Base-by-base conservation (phyloP, 2,329 filamentous ascomycete genomes). In the Ilyonectria robusta region DNA sequence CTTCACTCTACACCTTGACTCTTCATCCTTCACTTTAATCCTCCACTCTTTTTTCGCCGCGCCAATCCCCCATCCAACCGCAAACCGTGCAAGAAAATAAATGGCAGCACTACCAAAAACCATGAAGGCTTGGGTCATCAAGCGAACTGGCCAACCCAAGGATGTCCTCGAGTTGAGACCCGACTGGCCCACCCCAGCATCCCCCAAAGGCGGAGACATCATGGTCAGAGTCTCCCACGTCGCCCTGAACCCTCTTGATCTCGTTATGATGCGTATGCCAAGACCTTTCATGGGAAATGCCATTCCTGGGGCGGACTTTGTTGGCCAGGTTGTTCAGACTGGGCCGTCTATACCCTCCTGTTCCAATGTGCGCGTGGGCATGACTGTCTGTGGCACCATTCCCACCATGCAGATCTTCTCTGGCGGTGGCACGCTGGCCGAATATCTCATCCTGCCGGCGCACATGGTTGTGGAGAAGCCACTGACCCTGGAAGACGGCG, bases 371-470 rank as follows among this genome's bases (percentile, higher is more conserved):
- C 11, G 26, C 11, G 44, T 63, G 6, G 60, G 60, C 2, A 46
- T 50, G n/a, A 58, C 44, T 4, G 60, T 63, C 26, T 56, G 51
- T 13, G 60, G 60, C 53, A 63, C 53, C 19, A 21, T 55, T 8
- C 44, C 53, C n/a, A 50, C 53, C 6, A 40, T 40, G 51, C 42
- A 58, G 19, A 55, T 63, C 4, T 26, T 56, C n/a, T 13, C 19
- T 6, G 79, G 80, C 51, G 65, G 71, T 29, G 81, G 81, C 29
- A 73, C 75, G 2, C 72, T 82, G n/a, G 76, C 78, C 8, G 77
- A 79, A 68, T 81, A 80, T 58, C 59, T 80, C 2, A 74, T 77
- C 10, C 71, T 83, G 7, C 78, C 79, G 4, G 76, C 73, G 2
- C 69, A 74, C 21, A 62, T 76, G 11, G 76, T 82, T 6, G 74